phyloP scores from a whole-genome alignment of 2,329 filamentous ascomycete genomes.

The Beauveria bassiana region DNA sequence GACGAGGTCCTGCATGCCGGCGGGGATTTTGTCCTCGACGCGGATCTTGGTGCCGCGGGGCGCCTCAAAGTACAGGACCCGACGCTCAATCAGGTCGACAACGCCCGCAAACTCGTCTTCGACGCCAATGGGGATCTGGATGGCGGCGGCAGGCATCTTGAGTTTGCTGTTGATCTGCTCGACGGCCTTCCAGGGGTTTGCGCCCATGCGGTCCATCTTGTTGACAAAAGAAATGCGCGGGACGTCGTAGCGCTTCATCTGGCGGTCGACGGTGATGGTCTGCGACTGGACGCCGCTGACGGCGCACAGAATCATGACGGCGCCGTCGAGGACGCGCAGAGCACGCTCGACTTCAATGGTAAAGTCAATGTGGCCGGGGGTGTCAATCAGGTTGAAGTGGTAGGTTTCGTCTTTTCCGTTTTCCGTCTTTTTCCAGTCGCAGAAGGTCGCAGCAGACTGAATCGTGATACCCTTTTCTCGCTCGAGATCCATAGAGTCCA shows the following conservation, averaged over 20 bases:
- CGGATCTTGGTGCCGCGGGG: constrained; percentile 69
- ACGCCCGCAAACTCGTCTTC: constrained; percentile 92
- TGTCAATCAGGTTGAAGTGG: constrained; percentile 98
- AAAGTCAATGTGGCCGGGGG: constrained; percentile 97
- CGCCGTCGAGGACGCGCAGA: constrained; percentile 87
- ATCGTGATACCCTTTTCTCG: constrained; percentile 98
- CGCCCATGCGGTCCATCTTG: constrained; percentile 99
- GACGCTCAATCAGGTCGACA: constrained; percentile 87
- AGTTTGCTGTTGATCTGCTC: constrained; percentile 97
- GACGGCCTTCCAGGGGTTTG: constrained; percentile 94
- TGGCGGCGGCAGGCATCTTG: constrained; percentile 82
- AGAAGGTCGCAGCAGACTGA: constrained; percentile 95
- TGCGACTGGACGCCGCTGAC: constrained; percentile 96
- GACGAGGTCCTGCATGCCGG: constrained; percentile 66
- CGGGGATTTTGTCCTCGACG: constrained; percentile 72
- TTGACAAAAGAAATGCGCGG: constrained; percentile 95
- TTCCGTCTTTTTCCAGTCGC: constrained; percentile 88
- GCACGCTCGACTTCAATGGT: constrained; percentile 98
- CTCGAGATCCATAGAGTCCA: constrained; percentile 99
- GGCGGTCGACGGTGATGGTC: constrained; percentile 94
- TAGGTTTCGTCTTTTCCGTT: constrained; percentile 82
- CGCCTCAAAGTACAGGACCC: constrained; percentile 87
- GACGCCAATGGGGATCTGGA: constrained; percentile 88
- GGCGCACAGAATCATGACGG: constrained; percentile 96
- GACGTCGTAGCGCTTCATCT: constrained; percentile 98